Conservation (phyloP, 164 flowering plant genomes). For the Aristolochia fimbriata region DNA sequence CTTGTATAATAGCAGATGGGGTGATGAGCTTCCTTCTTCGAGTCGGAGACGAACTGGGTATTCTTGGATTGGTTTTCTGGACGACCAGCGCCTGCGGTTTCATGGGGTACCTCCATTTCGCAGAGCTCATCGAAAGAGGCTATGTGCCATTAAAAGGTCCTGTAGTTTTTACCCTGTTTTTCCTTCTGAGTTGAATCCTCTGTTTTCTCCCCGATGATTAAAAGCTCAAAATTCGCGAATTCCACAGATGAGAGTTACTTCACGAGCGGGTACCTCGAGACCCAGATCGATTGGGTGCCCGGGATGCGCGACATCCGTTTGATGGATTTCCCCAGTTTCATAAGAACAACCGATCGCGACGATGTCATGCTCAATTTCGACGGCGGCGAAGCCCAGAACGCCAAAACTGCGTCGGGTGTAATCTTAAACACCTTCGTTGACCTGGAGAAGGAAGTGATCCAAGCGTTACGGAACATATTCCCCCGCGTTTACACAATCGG, state of each 20-base stretch:
- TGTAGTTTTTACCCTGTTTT: no score
- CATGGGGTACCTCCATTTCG: background rate
- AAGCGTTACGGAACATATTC: constrained; percentile 4
- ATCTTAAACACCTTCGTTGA: constrained; percentile 18
- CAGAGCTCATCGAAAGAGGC: constrained; percentile 2
- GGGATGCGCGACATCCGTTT: constrained; percentile 5
- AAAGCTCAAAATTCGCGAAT: background rate
- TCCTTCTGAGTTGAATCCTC: no score
- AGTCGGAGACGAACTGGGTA: constrained; percentile 6
- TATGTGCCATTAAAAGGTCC: constrained; percentile 12
- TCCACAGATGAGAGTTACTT: constrained; percentile 9
- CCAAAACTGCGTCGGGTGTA: constrained; percentile 7
- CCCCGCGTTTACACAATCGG: constrained; percentile 18
- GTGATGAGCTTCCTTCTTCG: constrained; percentile 4
- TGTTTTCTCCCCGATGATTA: no score
- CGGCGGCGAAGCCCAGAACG: background rate
- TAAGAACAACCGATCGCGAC: constrained; percentile 1
- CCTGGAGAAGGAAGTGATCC: constrained; percentile 13
- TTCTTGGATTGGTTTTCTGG: constrained; percentile 8
- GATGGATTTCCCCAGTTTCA: constrained; percentile 6
- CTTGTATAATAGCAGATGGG: constrained; percentile 10
- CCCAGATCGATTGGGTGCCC: constrained; percentile 5
- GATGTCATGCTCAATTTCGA: constrained; percentile 9
- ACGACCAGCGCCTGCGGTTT: constrained; percentile 11
- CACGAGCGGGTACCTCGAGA: constrained; percentile 2